Evolutionary conservation across 306 rosid species (phyloP).

Genomic region (Vigna reflexopilosa): DNA sequence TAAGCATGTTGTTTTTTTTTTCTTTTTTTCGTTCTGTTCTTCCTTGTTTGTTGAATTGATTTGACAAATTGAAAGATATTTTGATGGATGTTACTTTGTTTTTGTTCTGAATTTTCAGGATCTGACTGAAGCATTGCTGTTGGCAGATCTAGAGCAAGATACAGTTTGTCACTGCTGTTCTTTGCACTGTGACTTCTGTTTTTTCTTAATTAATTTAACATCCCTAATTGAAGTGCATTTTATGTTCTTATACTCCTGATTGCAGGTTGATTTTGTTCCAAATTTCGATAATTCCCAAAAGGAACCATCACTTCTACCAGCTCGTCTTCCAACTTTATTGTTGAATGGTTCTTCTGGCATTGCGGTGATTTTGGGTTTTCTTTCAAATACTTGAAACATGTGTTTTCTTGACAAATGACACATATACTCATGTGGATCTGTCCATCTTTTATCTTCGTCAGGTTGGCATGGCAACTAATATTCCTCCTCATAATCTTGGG

Average conservation of each 20-base stretch:
- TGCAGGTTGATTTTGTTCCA: slow-evolving; percentile 91
- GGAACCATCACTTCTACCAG: slow-evolving; percentile 91
- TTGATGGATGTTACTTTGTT: slow-evolving; percentile 27
- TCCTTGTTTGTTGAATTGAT: slow-evolving; percentile 33
- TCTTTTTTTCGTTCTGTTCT: slow-evolving; percentile 10
- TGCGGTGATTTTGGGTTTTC: slow-evolving; percentile 68
- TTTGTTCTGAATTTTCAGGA: slow-evolving; percentile 65
- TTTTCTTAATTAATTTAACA: slow-evolving; percentile 19
- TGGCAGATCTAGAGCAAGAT: slow-evolving; percentile 83
- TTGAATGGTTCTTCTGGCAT: slow-evolving; percentile 98
- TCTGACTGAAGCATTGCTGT: slow-evolving; percentile 85
- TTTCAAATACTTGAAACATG: slow-evolving; percentile 40
- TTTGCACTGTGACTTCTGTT: slow-evolving; percentile 35
- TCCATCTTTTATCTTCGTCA: slow-evolving; percentile 44
- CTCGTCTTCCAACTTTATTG: slow-evolving; percentile 91
- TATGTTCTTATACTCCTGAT: slow-evolving; percentile 21
- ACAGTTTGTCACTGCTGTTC: slow-evolving; percentile 75
- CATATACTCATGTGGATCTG: slow-evolving; percentile 38
- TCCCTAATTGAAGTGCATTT: slow-evolving; percentile 21
- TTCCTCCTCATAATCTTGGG: slow-evolving; percentile 98
- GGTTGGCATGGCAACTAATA: slow-evolving; percentile 99
- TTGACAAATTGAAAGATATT: slow-evolving; percentile 27
- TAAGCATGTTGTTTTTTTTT: slow-evolving; percentile 23
- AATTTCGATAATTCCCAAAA: slow-evolving; percentile 96
- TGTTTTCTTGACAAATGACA: slow-evolving; percentile 24